Evolutionary conservation across 169 alveolate genomes (phyloP).

Genomic region (Eimeria nieschulzi): DNA sequence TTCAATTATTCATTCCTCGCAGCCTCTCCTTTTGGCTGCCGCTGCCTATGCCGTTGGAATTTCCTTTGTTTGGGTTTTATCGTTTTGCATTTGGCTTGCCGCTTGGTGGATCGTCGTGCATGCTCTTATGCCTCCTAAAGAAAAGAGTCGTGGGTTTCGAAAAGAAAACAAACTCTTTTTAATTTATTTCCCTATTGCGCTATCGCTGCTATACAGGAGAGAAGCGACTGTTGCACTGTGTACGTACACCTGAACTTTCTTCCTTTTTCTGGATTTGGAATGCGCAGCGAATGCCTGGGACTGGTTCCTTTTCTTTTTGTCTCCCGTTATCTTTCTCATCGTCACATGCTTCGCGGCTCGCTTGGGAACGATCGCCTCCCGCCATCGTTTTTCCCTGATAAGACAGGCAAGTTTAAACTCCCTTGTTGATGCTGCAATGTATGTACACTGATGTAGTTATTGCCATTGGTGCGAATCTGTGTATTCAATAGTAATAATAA

Average conservation of each 20-base stretch:
- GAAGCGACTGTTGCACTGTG: too few relatives aligned
- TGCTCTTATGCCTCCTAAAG: not conserved
- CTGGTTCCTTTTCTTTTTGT: not conserved
- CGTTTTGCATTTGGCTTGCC: not conserved
- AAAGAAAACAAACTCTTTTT: too few relatives aligned
- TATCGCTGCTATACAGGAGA: too few relatives aligned
- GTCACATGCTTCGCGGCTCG: not conserved
- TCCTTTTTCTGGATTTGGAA: too few relatives aligned
- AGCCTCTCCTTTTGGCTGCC: not conserved
- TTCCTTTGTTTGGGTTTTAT: not conserved
- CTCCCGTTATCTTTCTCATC: not conserved
- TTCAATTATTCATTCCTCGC: not conserved
- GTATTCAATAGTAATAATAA: too few relatives aligned
- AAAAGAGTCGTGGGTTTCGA: too few relatives aligned
- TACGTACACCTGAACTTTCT: too few relatives aligned
- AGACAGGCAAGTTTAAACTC: not conserved
- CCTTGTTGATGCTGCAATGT: too few relatives aligned
- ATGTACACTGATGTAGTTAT: too few relatives aligned
- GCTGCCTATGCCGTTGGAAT: not conserved
- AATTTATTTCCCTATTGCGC: too few relatives aligned
- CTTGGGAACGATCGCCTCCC: not conserved
- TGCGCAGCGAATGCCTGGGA: not conserved
- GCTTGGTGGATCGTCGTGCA: not conserved
- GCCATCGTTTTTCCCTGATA: not conserved
- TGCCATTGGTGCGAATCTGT: too few relatives aligned